Percentiles rank a stretch among this genome's conserved stretches.
phyloP scores from a whole-genome alignment of 192 early-diverging fungal species.

The Linderina pennispora region DNA sequence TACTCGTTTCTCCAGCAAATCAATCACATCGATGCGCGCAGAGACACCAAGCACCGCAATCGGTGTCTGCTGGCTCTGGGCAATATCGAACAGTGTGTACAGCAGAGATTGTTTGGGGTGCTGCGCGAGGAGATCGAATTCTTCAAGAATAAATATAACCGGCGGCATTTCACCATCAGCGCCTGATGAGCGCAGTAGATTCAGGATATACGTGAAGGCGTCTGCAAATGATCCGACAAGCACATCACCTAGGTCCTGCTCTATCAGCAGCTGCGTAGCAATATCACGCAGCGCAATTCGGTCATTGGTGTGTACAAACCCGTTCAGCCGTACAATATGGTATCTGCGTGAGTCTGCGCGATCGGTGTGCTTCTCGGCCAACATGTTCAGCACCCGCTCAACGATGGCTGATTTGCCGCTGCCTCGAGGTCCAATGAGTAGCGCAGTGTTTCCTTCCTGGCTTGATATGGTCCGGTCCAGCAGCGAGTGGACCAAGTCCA shows the following conservation, averaged over 20 bases:
- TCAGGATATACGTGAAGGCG: conserved; percentile 31
- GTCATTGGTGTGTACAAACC: conserved; percentile 77
- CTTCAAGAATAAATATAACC: conserved; percentile 85
- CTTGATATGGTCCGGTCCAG: conserved; percentile 23
- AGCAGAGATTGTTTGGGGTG: conserved; percentile 90
- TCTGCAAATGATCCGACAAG: conserved; percentile 36
- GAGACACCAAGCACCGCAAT: conserved; percentile 86
- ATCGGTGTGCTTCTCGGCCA: conserved; percentile 23
- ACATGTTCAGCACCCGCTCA: conserved; percentile 11
- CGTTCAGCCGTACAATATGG: conserved; percentile 65
- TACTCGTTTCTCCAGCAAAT: conserved; percentile 88
- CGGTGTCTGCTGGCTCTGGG: conserved; percentile 75
- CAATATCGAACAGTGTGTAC: conserved; percentile 91
- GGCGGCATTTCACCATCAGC: conserved; percentile 6
- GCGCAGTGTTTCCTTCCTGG: conserved; percentile 77
- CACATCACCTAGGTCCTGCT: conserved; percentile 46
- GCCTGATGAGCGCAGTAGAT: conserved; percentile 15
- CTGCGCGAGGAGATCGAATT: conserved; percentile 88
- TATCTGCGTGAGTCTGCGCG: conserved; percentile 36
- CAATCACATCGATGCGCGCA: conserved; percentile 71
- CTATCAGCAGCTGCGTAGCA: conserved; percentile 67
- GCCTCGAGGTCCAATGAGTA: conserved; percentile 77
- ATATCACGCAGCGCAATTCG: conserved; percentile 76
- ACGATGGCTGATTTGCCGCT: conserved; percentile 62
- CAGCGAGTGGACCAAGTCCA: conserved; percentile 12